Percentiles rank a stretch among this genome's conserved stretches.
Evolutionary conservation across 2,329 filamentous ascomycete species (phyloP).

Genomic region (Clathrospora elynae): DNA sequence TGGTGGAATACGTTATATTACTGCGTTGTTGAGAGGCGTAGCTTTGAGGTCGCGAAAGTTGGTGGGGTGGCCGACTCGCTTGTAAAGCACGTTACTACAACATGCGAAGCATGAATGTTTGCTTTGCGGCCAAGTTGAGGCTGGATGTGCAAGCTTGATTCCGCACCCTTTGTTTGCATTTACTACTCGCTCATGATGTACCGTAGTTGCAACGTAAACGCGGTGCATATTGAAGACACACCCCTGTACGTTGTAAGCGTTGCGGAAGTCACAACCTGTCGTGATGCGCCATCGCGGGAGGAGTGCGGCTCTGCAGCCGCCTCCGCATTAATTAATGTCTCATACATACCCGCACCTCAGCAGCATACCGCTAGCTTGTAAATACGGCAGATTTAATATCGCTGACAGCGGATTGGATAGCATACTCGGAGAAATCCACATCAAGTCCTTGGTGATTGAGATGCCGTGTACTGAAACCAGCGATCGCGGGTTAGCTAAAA

Average conservation of each 20-base stretch:
- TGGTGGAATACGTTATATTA: no score
- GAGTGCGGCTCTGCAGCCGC: background rate
- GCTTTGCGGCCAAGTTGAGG: background rate
- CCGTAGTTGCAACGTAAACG: background rate
- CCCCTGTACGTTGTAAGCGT: background rate
- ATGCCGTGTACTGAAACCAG: constrained; percentile 1
- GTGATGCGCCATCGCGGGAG: background rate
- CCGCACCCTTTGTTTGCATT: background rate
- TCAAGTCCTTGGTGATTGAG: background rate
- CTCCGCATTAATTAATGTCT: background rate
- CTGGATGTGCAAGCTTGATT: background rate
- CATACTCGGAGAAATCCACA: background rate
- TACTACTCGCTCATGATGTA: background rate
- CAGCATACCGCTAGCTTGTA: constrained; percentile 1
- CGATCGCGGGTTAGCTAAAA: no score
- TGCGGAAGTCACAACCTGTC: background rate
- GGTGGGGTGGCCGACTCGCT: background rate
- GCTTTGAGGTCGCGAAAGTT: background rate
- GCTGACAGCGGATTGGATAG: background rate
- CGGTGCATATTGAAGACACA: background rate
- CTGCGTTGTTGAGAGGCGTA: no score
- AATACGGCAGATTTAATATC: background rate
- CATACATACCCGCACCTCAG: background rate
- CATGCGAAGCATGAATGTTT: background rate
- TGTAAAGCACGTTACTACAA: background rate